Conservation (phyloP, 768 basidiomycete genomes). For the Ramaria sp. region DNA sequence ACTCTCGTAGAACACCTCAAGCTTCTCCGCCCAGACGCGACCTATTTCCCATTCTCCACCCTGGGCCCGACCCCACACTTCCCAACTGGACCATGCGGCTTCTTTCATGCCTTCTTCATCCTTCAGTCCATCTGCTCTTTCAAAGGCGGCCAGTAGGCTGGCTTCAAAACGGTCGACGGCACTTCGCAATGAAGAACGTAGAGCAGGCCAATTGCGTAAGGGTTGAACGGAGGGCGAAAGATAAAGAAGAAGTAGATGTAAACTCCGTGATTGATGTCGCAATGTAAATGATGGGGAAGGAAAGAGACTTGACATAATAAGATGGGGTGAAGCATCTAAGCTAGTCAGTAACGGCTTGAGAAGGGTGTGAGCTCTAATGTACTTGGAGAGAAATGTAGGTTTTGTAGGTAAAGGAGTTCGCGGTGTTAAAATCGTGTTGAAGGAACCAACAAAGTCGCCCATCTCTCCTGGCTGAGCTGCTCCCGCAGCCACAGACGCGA, state of each 20-base stretch:
- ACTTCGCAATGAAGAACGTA: conserved; percentile 55
- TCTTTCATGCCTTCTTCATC: conserved; percentile 74
- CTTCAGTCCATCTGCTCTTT: conserved; percentile 62
- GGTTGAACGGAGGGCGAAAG: conserved; percentile 66
- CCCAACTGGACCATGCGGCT: conserved; percentile 78
- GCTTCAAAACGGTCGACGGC: conserved; percentile 87
- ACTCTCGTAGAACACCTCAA: conserved; percentile 86
- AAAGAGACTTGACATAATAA: conserved; percentile 50
- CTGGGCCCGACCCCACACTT: conserved; percentile 42
- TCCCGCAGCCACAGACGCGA: conserved; percentile 35
- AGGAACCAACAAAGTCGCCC: conserved; percentile 34
- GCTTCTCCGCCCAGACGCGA: conserved; percentile 91
- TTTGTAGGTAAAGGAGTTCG: conserved; percentile 22
- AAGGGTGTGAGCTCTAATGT: conserved; percentile 52
- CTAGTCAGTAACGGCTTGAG: conserved; percentile 49
- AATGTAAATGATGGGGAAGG: conserved; percentile 31
- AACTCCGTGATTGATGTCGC: conserved; percentile 48
- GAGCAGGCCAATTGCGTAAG: conserved; percentile 49
- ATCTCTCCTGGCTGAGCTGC: conserved; percentile 29
- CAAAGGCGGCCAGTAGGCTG: conserved; percentile 76
- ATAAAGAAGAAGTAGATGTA: conserved; percentile 66
- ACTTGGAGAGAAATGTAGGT: conserved; percentile 41
- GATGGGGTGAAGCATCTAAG: conserved; percentile 53
- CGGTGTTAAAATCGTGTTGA: conserved; percentile 27
- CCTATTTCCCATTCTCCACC: conserved; percentile 81